Evolutionary conservation across 345 rosid genomes (phyloP).

Genomic region (Eucalyptus pumila): DNA sequence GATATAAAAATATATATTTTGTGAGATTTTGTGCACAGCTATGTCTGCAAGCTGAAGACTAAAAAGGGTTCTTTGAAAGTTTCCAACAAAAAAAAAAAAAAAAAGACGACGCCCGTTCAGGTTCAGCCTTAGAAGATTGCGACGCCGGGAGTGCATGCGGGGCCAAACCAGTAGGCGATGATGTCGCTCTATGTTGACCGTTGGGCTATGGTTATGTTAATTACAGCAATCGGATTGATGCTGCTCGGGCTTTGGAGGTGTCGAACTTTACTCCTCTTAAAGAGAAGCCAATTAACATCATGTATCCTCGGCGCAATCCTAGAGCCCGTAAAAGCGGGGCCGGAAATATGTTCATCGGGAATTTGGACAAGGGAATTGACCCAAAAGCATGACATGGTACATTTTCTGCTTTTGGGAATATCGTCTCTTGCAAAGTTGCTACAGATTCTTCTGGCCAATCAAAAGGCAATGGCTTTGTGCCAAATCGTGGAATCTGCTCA

Average conservation of each 20-base stretch:
- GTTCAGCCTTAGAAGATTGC: constrained; percentile 17
- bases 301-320: constrained; percentile 84
- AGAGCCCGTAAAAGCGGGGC: constrained; percentile 71
- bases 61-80: not conserved
- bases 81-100: not conserved
- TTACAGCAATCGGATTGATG: constrained; percentile 36
- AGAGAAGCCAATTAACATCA: constrained; percentile 55
- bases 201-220: constrained; percentile 82
- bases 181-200: constrained; percentile 81
- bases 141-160: not conserved
- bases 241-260: constrained; percentile 59
- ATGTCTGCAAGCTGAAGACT: not conserved
- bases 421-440: constrained; percentile 84
- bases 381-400: constrained; percentile 78
- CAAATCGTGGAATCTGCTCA: constrained; percentile 69
- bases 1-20: not conserved
- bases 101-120: constrained; percentile 44
- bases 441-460: constrained; percentile 76
- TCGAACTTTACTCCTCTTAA: constrained; percentile 62
- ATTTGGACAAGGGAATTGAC: constrained; percentile 75
- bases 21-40: not conserved
- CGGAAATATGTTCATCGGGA: constrained; percentile 87
- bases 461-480: constrained; percentile 89
- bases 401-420: constrained; percentile 60
- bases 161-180: constrained; percentile 30